These are phyloP conservation scores for Letharia lupina DNA, from an alignment of 495 filamentous ascomycete species.

Conservation along the genomic window DNA sequence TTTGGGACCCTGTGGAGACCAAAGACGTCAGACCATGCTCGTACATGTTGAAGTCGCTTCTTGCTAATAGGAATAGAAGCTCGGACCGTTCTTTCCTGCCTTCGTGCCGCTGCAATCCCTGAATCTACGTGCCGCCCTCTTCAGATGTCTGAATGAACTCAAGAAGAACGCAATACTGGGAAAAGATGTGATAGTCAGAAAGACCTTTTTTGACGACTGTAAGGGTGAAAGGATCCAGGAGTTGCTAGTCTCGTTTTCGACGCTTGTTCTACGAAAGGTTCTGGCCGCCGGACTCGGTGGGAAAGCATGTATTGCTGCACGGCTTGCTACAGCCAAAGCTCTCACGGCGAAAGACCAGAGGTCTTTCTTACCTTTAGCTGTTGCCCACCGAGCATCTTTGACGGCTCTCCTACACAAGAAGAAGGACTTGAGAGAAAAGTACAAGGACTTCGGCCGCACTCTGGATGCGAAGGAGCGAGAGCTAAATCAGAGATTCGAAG, in stretches of 20 bases:
- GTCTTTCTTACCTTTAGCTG: constrained; percentile 54
- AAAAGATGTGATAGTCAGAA: constrained; percentile 66
- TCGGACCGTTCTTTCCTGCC: constrained; percentile 82
- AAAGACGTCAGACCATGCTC: constrained; percentile 47
- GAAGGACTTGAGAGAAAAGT: constrained; percentile 43
- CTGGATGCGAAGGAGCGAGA: constrained; percentile 46
- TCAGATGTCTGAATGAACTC: constrained; percentile 63
- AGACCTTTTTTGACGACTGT: constrained; percentile 90
- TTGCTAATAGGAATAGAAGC: constrained; percentile 48
- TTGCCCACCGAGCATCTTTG: constrained; percentile 65
- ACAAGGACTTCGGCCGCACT: constrained; percentile 48
- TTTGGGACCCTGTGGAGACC: constrained; percentile 72
- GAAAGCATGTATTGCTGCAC: constrained; percentile 44
- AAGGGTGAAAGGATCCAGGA: constrained; percentile 76
- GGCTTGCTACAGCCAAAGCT: constrained; percentile 52
- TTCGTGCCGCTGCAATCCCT: constrained; percentile 78
- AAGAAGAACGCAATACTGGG: constrained; percentile 81
- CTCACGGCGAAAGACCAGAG: constrained; percentile 52
- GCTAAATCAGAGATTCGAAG: constrained; percentile 19
- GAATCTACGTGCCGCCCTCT: constrained; percentile 80
- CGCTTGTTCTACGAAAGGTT: constrained; percentile 64
- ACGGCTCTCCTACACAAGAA: constrained; percentile 37
- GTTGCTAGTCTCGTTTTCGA: constrained; percentile 69
- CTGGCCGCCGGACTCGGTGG: constrained; percentile 33
- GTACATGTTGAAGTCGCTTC: constrained; percentile 9